Conservation (phyloP, 495 filamentous ascomycete genomes). For the Hypomontagnella submonticulosa region DNA sequence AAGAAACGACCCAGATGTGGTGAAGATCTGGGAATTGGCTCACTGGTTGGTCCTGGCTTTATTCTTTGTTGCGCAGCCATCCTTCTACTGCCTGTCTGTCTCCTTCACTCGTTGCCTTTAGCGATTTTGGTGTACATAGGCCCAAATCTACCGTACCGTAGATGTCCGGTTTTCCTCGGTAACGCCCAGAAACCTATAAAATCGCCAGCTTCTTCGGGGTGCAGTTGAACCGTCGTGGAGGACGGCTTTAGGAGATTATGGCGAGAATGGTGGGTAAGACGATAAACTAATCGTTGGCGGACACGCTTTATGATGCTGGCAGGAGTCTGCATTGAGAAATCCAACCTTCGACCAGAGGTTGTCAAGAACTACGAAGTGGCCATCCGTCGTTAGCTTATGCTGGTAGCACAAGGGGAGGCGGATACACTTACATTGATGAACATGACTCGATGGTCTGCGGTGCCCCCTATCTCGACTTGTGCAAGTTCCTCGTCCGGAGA, state of each 20-base stretch:
- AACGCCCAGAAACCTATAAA: conserved; percentile 10
- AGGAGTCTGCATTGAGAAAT: background rate
- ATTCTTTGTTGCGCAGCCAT: no score
- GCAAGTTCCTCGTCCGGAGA: conserved; percentile 7
- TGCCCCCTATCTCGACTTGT: conserved; percentile 8
- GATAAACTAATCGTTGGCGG: background rate
- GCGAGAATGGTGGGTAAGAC: background rate
- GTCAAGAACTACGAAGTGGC: conserved; percentile 6
- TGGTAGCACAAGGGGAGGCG: background rate
- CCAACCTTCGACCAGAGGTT: conserved; percentile 1
- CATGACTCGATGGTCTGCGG: background rate
- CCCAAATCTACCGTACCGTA: conserved; percentile 5
- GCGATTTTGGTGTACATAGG: background rate
- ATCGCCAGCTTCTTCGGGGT: background rate
- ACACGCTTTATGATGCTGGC: background rate
- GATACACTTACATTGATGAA: conserved; percentile 6
- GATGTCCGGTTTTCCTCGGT: background rate
- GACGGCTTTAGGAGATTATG: no score
- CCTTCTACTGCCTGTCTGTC: no score
- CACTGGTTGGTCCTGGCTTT: no score
- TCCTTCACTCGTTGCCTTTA: no score
- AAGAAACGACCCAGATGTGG: no score
- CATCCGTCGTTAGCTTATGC: background rate
- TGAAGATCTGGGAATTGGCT: no score
- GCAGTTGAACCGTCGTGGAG: background rate